phyloP scores from a whole-genome alignment of 768 basidiomycete genomes.

The Boletus rubroflammeus region DNA sequence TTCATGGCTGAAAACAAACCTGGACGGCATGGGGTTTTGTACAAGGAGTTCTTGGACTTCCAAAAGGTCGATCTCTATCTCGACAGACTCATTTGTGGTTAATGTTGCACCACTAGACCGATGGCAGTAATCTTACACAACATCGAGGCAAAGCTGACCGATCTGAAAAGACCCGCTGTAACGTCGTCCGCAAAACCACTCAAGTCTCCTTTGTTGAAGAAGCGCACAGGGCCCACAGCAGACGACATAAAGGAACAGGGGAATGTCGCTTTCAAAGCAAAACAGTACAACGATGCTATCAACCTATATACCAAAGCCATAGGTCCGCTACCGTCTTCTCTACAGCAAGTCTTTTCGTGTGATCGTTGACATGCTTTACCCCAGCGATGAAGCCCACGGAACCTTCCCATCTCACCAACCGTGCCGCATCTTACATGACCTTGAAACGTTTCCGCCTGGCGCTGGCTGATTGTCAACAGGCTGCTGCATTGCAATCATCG shows the following conservation, averaged over 20 bases:
- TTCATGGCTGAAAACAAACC: conserved; percentile 46
- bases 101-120: conserved; percentile 30
- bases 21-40: conserved; percentile 51
- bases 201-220: conserved; percentile 10
- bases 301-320: conserved; percentile 75
- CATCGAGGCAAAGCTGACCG: conserved; percentile 46
- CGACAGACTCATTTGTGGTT: conserved; percentile 3
- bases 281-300: conserved; percentile 63
- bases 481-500: conserved; percentile 60
- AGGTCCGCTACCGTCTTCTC: conserved; percentile 37
- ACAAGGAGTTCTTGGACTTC: conserved; percentile 63
- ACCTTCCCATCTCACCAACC: conserved; percentile 78
- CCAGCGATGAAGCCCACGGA: conserved; percentile 60
- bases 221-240: conserved; percentile 36
- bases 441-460: conserved; percentile 74
- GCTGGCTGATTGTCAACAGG: conserved; percentile 75
- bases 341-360: conserved; percentile 20
- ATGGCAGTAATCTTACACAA: conserved; percentile 36
- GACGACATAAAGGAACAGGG: conserved; percentile 72
- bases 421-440: conserved; percentile 83
- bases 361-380: conserved; percentile 4
- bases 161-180: conserved; percentile 39
- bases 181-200: conserved; percentile 15
- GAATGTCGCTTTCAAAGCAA: conserved; percentile 69
- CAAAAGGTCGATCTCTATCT: conserved; percentile 48